These are phyloP conservation scores for Cruciata laevipes DNA, from an alignment of 257 asterid genomes.

Conservation along the genomic window DNA sequence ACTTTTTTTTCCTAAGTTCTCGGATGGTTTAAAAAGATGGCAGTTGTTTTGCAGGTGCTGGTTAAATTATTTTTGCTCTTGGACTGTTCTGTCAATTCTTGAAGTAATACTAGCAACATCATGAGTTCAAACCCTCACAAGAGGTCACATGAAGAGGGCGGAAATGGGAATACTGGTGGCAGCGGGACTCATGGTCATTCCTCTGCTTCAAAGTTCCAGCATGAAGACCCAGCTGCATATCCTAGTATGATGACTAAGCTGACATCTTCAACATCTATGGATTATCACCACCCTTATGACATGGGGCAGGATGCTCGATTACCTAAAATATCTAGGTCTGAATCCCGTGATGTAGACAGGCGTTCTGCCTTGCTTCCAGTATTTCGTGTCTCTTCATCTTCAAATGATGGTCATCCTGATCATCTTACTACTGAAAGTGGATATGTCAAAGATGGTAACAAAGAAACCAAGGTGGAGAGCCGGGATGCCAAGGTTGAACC, in stretches of 20 bases:
- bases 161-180: slow-evolving; percentile 38
- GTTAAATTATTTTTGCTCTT: background rate
- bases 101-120: slow-evolving; percentile 14
- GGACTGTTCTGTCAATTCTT: background rate
- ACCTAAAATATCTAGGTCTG: slow-evolving; percentile 61
- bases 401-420: slow-evolving; percentile 51
- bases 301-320: slow-evolving; percentile 56
- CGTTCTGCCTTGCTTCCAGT: slow-evolving; percentile 60
- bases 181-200: slow-evolving; percentile 50
- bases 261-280: slow-evolving; percentile 38
- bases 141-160: slow-evolving; percentile 71
- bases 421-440: slow-evolving; percentile 50
- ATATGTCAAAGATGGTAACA: slow-evolving; percentile 41
- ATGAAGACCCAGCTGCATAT: slow-evolving; percentile 55
- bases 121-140: slow-evolving; percentile 76
- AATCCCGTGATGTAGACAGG: slow-evolving; percentile 64
- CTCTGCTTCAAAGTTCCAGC: slow-evolving; percentile 52
- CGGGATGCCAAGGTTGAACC: slow-evolving; percentile 54
- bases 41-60: slow-evolving; percentile 1
- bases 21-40: background rate
- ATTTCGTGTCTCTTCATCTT: slow-evolving; percentile 48
- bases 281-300: slow-evolving; percentile 60
- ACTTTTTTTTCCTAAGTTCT: background rate
- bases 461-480: slow-evolving; percentile 55
- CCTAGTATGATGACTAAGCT: slow-evolving; percentile 46